Percentiles rank a stretch among this genome's conserved stretches.
Evolutionary conservation across 345 rosid species (phyloP).

Genomic region (Lagerstroemia speciosa): DNA sequence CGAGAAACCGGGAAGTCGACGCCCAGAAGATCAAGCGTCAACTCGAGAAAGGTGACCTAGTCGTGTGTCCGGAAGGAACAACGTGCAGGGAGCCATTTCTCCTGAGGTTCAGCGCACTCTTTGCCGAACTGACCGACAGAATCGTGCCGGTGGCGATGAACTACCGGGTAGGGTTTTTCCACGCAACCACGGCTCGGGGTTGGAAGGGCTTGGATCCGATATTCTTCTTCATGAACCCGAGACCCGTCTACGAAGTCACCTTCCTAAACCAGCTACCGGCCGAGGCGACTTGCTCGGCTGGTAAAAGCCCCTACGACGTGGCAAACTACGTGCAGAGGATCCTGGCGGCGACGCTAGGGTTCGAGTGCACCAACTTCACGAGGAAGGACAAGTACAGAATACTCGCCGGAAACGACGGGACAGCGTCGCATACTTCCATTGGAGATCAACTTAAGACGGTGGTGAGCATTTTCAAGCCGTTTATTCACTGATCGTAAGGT

Average conservation of each 20-base stretch:
- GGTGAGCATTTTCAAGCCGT: conserved; percentile 56
- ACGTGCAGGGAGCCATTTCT: conserved; percentile 43
- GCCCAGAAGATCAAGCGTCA: conserved; percentile 50
- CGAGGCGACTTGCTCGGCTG: conserved; percentile 29
- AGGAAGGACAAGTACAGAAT: conserved; percentile 46
- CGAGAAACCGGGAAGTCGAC: conserved; percentile 65
- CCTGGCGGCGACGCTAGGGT: conserved; percentile 33
- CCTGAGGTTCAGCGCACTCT: conserved; percentile 39
- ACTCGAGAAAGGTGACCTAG: conserved; percentile 29
- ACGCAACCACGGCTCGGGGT: conserved; percentile 36
- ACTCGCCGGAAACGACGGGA: conserved; percentile 4
- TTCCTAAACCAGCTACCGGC: conserved; percentile 37
- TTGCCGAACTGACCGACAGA: conserved; percentile 35
- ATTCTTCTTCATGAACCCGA: conserved; percentile 44
- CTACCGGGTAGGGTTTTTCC: conserved; percentile 71
- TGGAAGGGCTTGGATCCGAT: conserved; percentile 34
- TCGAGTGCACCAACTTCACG: conserved; percentile 39
- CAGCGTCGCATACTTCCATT: conserved; percentile 47
- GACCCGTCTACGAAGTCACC: conserved; percentile 36
- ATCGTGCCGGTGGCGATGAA: conserved; percentile 46
- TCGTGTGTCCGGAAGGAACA: conserved; percentile 43
- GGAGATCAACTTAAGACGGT: conserved; percentile 48
- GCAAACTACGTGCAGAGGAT: conserved; percentile 58
- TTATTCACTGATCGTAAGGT: conserved; percentile 11
- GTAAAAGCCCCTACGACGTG: conserved; percentile 61